A percentile compares a stretch with the other conserved stretches of the same genome.
Evolutionary conservation across 2,329 filamentous ascomycete genomes (phyloP).

Genomic region (Biscogniauxia marginata): DNA sequence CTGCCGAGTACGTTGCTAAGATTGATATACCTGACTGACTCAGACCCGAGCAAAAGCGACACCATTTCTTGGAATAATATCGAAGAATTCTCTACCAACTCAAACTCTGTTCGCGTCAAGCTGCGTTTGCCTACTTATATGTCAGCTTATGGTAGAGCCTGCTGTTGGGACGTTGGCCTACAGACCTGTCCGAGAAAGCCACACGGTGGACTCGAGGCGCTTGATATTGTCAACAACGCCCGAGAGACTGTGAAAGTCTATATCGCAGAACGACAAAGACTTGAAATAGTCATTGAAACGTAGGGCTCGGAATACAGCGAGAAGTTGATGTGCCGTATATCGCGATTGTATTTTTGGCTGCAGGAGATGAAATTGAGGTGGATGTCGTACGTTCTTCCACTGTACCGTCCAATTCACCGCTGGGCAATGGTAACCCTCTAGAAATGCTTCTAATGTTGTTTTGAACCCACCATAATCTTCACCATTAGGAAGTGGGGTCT

Average conservation of each 20-base stretch:
- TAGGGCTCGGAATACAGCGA: slow-evolving; percentile 56
- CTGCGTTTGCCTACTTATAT: slow-evolving; percentile 35
- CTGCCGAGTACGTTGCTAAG: slow-evolving; percentile 42
- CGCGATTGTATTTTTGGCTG: slow-evolving; percentile 37
- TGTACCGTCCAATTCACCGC: slow-evolving; percentile 53
- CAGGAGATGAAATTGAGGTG: slow-evolving; percentile 55
- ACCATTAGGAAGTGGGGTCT: slow-evolving; percentile 52
- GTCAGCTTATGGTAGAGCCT: slow-evolving; percentile 18
- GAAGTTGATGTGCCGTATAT: slow-evolving; percentile 51
- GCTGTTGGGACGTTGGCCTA: neutral
- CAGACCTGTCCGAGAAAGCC: slow-evolving; percentile 52
- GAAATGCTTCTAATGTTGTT: slow-evolving; percentile 54
- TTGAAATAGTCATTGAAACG: slow-evolving; percentile 61
- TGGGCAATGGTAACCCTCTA: slow-evolving; percentile 49
- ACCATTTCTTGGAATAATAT: slow-evolving; percentile 57
- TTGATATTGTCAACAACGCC: slow-evolving; percentile 43
- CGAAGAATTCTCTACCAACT: slow-evolving; percentile 47
- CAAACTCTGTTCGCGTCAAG: slow-evolving; percentile 47
- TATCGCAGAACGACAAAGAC: slow-evolving; percentile 53
- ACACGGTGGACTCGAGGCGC: slow-evolving; percentile 47
- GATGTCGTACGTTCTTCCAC: slow-evolving; percentile 42
- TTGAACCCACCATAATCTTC: slow-evolving; percentile 56
- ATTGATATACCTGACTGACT: slow-evolving; percentile 54
- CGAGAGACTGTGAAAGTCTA: slow-evolving; percentile 47
- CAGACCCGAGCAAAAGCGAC: slow-evolving; percentile 53